Conservation (phyloP, 495 filamentous ascomycete species). For the Podospora appendiculata region DNA sequence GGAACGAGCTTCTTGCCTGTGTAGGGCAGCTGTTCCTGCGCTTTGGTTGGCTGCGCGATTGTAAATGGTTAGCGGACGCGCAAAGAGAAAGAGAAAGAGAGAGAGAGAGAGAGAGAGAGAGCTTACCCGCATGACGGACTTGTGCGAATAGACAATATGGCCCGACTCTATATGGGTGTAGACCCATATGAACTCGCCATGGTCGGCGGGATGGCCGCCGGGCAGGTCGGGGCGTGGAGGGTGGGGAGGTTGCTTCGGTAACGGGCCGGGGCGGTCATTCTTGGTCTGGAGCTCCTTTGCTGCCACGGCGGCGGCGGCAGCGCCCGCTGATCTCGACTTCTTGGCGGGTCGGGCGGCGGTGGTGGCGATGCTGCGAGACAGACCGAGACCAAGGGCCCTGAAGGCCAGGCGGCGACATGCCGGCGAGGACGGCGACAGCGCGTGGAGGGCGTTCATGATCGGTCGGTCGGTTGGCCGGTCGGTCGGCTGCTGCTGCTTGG, state of each 20-base stretch:
- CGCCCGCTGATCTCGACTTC: too few species aligned
- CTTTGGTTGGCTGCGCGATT: constrained; percentile 49
- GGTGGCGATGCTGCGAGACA: too few species aligned
- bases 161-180: constrained; percentile 75
- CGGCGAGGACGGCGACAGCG: too few species aligned
- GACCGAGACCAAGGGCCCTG: too few species aligned
- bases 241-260: not conserved
- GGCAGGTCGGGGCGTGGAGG: constrained; percentile 4
- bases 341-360: too few species aligned
- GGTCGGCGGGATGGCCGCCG: constrained; percentile 32
- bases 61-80: not conserved
- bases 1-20: constrained; percentile 88
- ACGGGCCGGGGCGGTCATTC: too few species aligned
- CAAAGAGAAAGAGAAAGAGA: not conserved
- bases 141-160: constrained; percentile 76
- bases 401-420: not conserved
- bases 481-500: not conserved
- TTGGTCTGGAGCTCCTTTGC: not conserved
- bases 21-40: constrained; percentile 71
- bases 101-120: not conserved
- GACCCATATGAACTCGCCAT: constrained; percentile 66
- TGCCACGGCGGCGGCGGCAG: not conserved
- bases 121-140: constrained; percentile 59
- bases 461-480: too few species aligned
- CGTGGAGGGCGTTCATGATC: too few species aligned